Evolutionary conservation across 2,329 filamentous ascomycete genomes (phyloP), one percentile per base, ranked within the genome.

Genomic region (Pseudocercospora macadamiae): DNA sequence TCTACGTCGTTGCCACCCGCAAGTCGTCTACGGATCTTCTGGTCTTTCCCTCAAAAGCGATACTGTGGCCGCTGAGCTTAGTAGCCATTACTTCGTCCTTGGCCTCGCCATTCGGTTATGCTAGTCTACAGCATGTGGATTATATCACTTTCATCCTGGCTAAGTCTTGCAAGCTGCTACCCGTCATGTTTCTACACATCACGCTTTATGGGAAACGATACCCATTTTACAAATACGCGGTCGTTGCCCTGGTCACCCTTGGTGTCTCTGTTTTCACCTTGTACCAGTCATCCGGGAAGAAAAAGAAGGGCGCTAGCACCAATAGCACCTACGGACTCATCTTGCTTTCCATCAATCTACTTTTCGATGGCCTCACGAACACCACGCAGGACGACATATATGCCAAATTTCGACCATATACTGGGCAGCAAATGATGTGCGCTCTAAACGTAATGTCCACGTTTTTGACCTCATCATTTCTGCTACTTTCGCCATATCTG

Each of bases 381-480:
- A 92, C 89, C 54, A 96, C 93, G 2, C 95, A 99, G 80, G 95
- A 99, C 76, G 88, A 96, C 75, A 91, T 99, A 74, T 97, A 97
- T 74, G 76, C 79, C 23, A 72, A 76, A 1, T 96, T 92, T 77
- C 86, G 86, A 64, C 87, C 88, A 12, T 97, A 95, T 74, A 86
- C 86, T 2, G 95, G 95, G 8, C 92, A 93, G 60, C 95, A 99
- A 83, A 99, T 99, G 95, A 99, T 99, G 95, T 96, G 93, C 73
- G 93, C 93, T 36, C 91, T 97, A 76, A 99, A 97, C 74, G 80
- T 96, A 56, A 89, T 97, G 75, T 89, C 86, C 68, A 93, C 92
- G 3, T 71, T 86, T 47, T 80, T 97, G 57, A 97, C 93, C 3
- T 81, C 84, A 18, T 71, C 78, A 0, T 97, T 96, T 70, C 85